A percentile compares a stretch with the other conserved stretches of the same genome.
These are phyloP conservation scores for Rachicladosporium sp. DNA, from an alignment of 2,329 filamentous ascomycete genomes.

Conservation along the genomic window DNA sequence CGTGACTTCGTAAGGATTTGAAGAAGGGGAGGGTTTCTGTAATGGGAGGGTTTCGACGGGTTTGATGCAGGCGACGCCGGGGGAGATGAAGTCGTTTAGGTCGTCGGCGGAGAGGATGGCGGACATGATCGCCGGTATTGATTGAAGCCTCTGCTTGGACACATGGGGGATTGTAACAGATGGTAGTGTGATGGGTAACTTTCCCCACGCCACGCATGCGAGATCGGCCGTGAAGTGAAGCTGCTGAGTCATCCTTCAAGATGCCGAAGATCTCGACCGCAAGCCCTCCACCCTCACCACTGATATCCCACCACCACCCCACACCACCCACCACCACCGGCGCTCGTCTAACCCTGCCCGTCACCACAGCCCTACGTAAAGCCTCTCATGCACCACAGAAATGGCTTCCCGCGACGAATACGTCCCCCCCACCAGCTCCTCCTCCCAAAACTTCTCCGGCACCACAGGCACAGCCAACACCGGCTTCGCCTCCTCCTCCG, in stretches of 20 bases:
- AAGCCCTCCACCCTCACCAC: conserved; percentile 2
- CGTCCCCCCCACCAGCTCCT: conserved; percentile 51
- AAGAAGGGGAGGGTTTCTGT: conserved; percentile 26
- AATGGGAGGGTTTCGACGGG: conserved; percentile 82
- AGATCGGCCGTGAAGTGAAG: no score
- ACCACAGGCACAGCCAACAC: conserved; percentile 15
- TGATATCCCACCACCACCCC: conserved; percentile 1
- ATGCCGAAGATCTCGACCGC: background rate
- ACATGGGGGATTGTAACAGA: conserved; percentile 11
- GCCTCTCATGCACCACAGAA: conserved; percentile 3
- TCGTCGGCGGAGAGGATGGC: conserved; percentile 95
- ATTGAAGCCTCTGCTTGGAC: conserved; percentile 15
- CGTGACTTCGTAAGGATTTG: conserved; percentile 67
- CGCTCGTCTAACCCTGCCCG: no score
- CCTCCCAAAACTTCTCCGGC: conserved; percentile 25
- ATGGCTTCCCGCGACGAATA: conserved; percentile 56
- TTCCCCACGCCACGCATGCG: no score
- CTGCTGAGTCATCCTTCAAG: no score
- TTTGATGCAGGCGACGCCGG: conserved; percentile 95
- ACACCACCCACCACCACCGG: conserved; percentile 1
- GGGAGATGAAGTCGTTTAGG: conserved; percentile 97
- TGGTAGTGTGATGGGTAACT: no score
- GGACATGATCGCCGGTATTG: conserved; percentile 51
- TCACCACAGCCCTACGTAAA: no score
- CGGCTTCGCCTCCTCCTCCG: conserved; percentile 39